Base-by-base conservation (phyloP, 1,284 basidiomycete species). In the Ganoderma meredithae region DNA sequence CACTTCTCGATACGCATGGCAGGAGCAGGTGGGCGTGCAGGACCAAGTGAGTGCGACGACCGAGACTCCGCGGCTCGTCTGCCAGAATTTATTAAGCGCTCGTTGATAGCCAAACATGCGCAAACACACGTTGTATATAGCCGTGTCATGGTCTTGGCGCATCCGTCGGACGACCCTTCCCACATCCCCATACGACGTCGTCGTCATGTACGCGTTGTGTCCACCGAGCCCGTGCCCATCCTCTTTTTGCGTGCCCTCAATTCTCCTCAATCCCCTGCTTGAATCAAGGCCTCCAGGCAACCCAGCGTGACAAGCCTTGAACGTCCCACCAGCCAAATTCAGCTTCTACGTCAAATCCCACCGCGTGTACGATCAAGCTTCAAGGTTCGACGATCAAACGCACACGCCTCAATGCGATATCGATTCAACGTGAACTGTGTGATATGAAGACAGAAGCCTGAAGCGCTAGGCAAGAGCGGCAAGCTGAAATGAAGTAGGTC, bases 1-100 rank as follows among this genome's bases (percentile, higher is more conserved):
- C 93, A 95, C 84, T 95, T 95, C 82, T 95, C 94, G 70, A 95
- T 92, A 77, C 93, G 88, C 94, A 95, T 95, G 65, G 72, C 72
- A 64, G 60, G 63, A 63, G 65, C 60, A 65, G 60, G 63, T 41
- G 64, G 33, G 63, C 52, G 66, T 65, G 25, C 56, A 64, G 43
- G 63, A 64, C 22, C 43, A 27, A 55, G 22, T 39, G 39, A 31
- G 60, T 55, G 60, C 69, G 60, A 47, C 47, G 43, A 52, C 15
- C n/a, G 60, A 47, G 10, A 15, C 25, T 60, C 43, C n/a, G n/a
- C n/a, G n/a, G 7, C 19, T 15, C 47, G 8, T 13, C 47, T 25
- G 22, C 44, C 58, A 60, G 65, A 72, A 71, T 69, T 69, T 74
- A 44, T 27, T 68, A 73, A 68, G 56, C 72, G 72, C 71, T 39